Evolutionary conservation across 1,284 basidiomycete genomes (phyloP).

Genomic region (Pascua guehoae): DNA sequence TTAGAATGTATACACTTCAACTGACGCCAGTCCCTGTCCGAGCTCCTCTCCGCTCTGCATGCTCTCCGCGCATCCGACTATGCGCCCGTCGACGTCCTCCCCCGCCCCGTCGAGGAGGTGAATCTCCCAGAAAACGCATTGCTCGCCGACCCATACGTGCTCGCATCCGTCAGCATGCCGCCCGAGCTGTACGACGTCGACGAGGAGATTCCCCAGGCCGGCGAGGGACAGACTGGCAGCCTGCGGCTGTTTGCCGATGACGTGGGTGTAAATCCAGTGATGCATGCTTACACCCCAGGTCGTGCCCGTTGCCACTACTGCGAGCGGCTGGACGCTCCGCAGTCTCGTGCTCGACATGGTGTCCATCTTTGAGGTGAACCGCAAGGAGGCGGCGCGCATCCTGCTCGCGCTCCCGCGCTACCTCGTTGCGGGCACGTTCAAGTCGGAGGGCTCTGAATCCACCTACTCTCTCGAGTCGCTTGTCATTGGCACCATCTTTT

Average conservation of each 20-base stretch:
- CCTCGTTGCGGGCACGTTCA: conserved; percentile 76
- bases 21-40: conserved; percentile 32
- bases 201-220: conserved; percentile 47
- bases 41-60: conserved; percentile 37
- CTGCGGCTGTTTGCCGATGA: conserved; percentile 73
- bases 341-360: conserved; percentile 76
- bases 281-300: conserved; percentile 29
- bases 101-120: conserved; percentile 59
- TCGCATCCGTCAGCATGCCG: conserved; percentile 76
- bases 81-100: conserved; percentile 50
- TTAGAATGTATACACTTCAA: background rate
- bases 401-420: conserved; percentile 85
- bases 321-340: conserved; percentile 75
- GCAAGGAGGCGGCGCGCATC: conserved; percentile 86
- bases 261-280: conserved; percentile 29
- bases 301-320: conserved; percentile 68
- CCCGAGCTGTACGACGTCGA: conserved; percentile 69
- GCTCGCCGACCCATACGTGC: conserved; percentile 58
- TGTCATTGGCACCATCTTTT: conserved; percentile 60
- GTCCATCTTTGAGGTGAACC: conserved; percentile 91
- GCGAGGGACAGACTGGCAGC: conserved; percentile 55
- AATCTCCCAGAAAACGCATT: conserved; percentile 50
- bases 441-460: conserved; percentile 33
- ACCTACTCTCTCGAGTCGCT: conserved; percentile 46
- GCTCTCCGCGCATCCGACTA: conserved; percentile 31